Evolutionary conservation across 257 asterid genomes (phyloP).

Genomic region (Ilex asprella): DNA sequence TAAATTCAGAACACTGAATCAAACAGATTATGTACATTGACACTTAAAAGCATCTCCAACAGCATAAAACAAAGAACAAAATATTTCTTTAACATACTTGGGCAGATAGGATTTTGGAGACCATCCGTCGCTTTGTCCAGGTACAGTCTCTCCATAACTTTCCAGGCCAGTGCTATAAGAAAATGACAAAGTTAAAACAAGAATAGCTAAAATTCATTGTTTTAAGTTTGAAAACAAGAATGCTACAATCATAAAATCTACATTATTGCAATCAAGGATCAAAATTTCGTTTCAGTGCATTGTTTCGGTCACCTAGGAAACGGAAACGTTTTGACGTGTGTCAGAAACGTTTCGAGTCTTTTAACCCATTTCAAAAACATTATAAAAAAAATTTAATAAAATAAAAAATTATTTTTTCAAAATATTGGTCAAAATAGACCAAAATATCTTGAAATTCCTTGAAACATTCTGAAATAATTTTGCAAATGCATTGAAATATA

Average conservation of each 20-base stretch:
- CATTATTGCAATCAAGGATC: not conserved
- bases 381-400: too few species aligned
- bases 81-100: conserved; percentile 39
- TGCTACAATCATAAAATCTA: not conserved
- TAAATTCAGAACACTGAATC: too few species aligned
- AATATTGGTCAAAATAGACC: too few species aligned
- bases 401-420: too few species aligned
- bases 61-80: conserved; percentile 5
- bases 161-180: conserved; percentile 37
- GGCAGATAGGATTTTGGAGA: conserved; percentile 44
- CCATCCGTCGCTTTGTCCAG: conserved; percentile 21
- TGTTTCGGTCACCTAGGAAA: too few species aligned
- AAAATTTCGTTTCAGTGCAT: too few species aligned
- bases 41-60: not conserved
- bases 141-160: conserved; percentile 22
- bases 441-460: too few species aligned
- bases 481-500: too few species aligned
- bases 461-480: too few species aligned
- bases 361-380: too few species aligned
- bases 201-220: conserved; percentile 3
- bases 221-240: conserved; percentile 4
- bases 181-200: conserved; percentile 15
- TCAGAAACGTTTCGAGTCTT: too few species aligned
- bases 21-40: not conserved
- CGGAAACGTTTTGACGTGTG: too few species aligned